Percentiles rank a stretch among this genome's conserved stretches.
phyloP scores from a whole-genome alignment of 441 rosid genomes.

The Gossypium gossypioides region DNA sequence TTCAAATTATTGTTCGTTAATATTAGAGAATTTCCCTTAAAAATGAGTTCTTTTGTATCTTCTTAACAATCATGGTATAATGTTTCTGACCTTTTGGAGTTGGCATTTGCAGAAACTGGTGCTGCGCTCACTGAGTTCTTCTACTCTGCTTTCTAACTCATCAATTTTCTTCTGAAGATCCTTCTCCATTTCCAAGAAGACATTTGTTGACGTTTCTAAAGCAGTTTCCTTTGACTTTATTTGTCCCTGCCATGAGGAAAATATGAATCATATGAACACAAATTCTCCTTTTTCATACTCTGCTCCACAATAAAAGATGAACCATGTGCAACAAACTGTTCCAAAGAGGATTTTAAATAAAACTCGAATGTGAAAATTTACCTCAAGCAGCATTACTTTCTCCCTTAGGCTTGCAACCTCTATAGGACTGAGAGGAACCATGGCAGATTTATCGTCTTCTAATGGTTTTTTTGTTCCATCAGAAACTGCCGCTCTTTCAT shows the following conservation, averaged over 20 bases:
- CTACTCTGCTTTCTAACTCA: constrained; percentile 48
- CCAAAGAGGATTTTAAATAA: background rate
- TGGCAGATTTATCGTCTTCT: constrained; percentile 37
- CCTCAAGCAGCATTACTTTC: constrained; percentile 60
- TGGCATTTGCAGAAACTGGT: constrained; percentile 14
- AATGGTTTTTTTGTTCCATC: constrained; percentile 32
- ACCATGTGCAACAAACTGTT: background rate
- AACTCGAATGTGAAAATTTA: constrained; percentile 14
- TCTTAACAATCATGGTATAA: background rate
- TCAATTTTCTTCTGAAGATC: constrained; percentile 43
- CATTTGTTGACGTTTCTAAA: constrained; percentile 42
- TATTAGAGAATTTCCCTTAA: background rate
- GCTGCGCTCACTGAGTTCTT: constrained; percentile 31
- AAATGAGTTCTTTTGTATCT: background rate
- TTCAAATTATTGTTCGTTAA: background rate
- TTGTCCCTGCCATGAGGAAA: constrained; percentile 37
- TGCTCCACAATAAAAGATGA: background rate
- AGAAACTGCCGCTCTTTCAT: constrained; percentile 27
- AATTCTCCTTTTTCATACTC: background rate
- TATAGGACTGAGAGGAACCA: constrained; percentile 30
- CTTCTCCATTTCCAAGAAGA: constrained; percentile 48
- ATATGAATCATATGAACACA: background rate
- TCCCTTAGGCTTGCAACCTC: constrained; percentile 57
- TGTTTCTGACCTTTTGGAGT: constrained; percentile 33
- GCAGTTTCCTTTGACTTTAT: constrained; percentile 53